A percentile compares a stretch with the other conserved stretches of the same genome.
phyloP scores from a whole-genome alignment of 169 alveolate species.

The Cryptosporidium meleagridis region DNA sequence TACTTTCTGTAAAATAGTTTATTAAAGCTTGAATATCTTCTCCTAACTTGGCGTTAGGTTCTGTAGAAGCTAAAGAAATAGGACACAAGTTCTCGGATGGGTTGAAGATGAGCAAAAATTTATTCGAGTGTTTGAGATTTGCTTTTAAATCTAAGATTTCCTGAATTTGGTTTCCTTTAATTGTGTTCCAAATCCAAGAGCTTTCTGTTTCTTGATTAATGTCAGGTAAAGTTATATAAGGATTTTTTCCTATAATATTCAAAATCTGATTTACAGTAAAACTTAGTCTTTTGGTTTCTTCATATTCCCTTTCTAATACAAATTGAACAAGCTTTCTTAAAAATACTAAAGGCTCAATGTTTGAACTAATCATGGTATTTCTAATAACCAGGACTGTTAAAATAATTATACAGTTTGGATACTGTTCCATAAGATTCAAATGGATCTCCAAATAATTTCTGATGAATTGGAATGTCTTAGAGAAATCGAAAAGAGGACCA shows the following conservation, averaged over 20 bases:
- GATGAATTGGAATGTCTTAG: conserved; percentile 1
- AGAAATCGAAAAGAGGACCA: conserved; percentile 16
- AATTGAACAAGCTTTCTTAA: conserved; percentile 16
- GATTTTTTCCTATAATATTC: background rate
- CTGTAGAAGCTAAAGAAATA: background rate
- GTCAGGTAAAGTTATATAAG: background rate
- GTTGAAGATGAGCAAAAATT: background rate
- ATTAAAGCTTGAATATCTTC: conserved; percentile 4
- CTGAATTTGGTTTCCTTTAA: background rate
- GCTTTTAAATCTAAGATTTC: background rate
- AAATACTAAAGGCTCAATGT: conserved; percentile 17
- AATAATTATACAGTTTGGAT: conserved; percentile 11
- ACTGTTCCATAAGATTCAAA: conserved; percentile 1
- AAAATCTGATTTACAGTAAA: background rate
- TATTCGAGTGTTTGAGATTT: conserved; percentile 1
- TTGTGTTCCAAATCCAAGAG: conserved; percentile 23
- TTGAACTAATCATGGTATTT: background rate
- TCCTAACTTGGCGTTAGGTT: background rate
- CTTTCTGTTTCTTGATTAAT: background rate
- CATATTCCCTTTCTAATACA: conserved; percentile 24
- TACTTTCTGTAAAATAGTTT: background rate
- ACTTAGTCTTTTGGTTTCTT: background rate
- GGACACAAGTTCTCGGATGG: conserved; percentile 25
- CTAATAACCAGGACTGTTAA: background rate
- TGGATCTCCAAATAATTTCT: conserved; percentile 9